Percentiles rank a stretch among this genome's conserved stretches.
Conservation (phyloP, 1,284 basidiomycete genomes). For the Anthracocystis panici-leucophaei region DNA sequence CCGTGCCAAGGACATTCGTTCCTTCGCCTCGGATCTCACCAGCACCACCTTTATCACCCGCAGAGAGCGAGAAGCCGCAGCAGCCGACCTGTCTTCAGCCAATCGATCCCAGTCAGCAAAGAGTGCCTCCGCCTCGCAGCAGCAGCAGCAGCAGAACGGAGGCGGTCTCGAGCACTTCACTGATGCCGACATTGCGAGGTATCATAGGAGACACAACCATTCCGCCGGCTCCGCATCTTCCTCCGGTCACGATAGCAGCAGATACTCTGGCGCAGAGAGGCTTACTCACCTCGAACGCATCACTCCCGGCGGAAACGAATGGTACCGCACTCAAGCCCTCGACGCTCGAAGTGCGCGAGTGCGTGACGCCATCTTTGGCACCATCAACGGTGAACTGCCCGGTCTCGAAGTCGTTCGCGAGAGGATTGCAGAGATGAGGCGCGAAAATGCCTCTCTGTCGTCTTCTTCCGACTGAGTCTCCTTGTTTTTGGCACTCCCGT, state of each 20-base stretch:
- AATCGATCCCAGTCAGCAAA: not conserved
- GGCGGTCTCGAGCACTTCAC: constrained; percentile 39
- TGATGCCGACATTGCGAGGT: constrained; percentile 50
- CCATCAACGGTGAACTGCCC: constrained; percentile 62
- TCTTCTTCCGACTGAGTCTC: constrained; percentile 12
- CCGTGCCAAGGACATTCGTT: constrained; percentile 22
- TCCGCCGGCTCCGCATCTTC: constrained; percentile 27
- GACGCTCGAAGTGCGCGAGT: constrained; percentile 58
- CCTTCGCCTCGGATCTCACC: constrained; percentile 46
- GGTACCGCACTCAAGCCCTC: constrained; percentile 51
- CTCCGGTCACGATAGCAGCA: constrained; percentile 35
- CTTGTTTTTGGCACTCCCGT: not conserved
- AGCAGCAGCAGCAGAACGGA: constrained; percentile 11
- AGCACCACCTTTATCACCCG: constrained; percentile 47
- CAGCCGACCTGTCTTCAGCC: constrained; percentile 20
- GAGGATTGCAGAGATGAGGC: constrained; percentile 46
- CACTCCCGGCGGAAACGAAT: constrained; percentile 46
- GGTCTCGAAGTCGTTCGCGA: constrained; percentile 67
- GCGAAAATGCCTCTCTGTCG: constrained; percentile 16
- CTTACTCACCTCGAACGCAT: constrained; percentile 42
- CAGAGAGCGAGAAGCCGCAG: constrained; percentile 44
- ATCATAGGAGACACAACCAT: constrained; percentile 45
- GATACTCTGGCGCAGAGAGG: constrained; percentile 50
- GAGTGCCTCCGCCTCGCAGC: constrained; percentile 3
- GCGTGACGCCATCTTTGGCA: constrained; percentile 68